Base-by-base conservation (phyloP, 208 protist genomes). In the Trypanosoma avium region DNA sequence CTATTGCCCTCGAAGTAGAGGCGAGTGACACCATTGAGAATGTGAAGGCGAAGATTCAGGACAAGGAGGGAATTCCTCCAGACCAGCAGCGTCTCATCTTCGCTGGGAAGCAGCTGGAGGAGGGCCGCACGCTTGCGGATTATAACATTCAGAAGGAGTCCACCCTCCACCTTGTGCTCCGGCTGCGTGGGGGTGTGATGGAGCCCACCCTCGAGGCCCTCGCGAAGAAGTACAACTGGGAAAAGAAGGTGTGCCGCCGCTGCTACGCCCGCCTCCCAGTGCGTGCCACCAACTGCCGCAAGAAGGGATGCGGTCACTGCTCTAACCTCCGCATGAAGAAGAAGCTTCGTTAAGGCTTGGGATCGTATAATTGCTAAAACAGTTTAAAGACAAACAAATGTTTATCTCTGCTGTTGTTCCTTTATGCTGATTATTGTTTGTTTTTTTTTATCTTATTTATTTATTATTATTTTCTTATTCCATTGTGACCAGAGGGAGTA, bases 61-160 rank as follows among this genome's bases (percentile, higher is more conserved):
- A 42, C 7, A 42, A 42, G 36, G 36, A 42, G 36, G 36, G 36
- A n/a, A 42, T 42, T 9, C 36, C 36, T 1, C 36, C 36, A 15
- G 36, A 42, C 17, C 36, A 42, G 17, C 36, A 42, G 36, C 36
- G 36, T 42, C 36, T 42, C 17, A 42, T 42, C 36, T 42, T 42
- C 17, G 36, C 36, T 42, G 36, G 36, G 2, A 42, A 42, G 36
- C 36, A 42, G 88, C 88, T 99, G 56, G 97, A 99, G 86, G 97
- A 99, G 74, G 97, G 93, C 81, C 92, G 97, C 65, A 99, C 97
- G 53, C 89, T 99, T 13, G 80, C 90, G 43, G 98, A 99, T 89
- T 99, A 99, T 97, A 98, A 98, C 92, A 98, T 99, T 84, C 97
- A 99, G 90, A 99, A 99, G 92, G 98, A 99, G 86, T 98, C 97